These are phyloP conservation scores for Moesziomyces sp. DNA, from an alignment of 1,284 basidiomycete genomes.

Conservation along the genomic window DNA sequence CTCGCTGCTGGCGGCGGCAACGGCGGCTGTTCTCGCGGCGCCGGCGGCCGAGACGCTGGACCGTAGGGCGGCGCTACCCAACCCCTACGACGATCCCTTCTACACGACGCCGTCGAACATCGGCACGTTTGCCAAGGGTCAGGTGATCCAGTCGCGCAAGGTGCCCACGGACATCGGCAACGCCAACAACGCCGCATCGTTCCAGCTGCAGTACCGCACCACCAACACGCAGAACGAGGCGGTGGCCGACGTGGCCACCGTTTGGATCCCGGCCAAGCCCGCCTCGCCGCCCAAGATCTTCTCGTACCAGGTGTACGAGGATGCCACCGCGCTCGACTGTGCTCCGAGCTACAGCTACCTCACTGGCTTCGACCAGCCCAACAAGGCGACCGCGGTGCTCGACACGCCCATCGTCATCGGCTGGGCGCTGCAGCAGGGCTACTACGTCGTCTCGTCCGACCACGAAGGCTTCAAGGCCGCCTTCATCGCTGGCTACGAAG, in stretches of 20 bases:
- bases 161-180: constrained; percentile 32
- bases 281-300: constrained; percentile 50
- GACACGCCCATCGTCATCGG: constrained; percentile 41
- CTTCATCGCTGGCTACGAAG: constrained; percentile 53
- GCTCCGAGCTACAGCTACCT: constrained; percentile 47
- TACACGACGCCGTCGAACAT: constrained; percentile 40
- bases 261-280: constrained; percentile 50
- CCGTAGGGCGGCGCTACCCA: constrained; percentile 9
- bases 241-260: constrained; percentile 42
- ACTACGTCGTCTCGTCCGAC: constrained; percentile 60
- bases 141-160: constrained; percentile 42
- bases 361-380: constrained; percentile 20
- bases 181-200: constrained; percentile 31
- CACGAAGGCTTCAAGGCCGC: constrained; percentile 50
- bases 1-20: constrained; percentile 14
- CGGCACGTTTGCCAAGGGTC: constrained; percentile 33
- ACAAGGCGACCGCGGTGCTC: constrained; percentile 23
- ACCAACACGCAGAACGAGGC: constrained; percentile 29
- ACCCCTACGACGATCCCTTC: constrained; percentile 53
- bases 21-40: constrained; percentile 14
- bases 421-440: constrained; percentile 56
- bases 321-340: constrained; percentile 47
- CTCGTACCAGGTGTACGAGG: constrained; percentile 48
- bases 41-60: constrained; percentile 11
- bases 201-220: constrained; percentile 55